These are phyloP conservation scores for Schizosaccharomyces osmophilus DNA, from an alignment of 805 yeast genomes.

Conservation along the genomic window DNA sequence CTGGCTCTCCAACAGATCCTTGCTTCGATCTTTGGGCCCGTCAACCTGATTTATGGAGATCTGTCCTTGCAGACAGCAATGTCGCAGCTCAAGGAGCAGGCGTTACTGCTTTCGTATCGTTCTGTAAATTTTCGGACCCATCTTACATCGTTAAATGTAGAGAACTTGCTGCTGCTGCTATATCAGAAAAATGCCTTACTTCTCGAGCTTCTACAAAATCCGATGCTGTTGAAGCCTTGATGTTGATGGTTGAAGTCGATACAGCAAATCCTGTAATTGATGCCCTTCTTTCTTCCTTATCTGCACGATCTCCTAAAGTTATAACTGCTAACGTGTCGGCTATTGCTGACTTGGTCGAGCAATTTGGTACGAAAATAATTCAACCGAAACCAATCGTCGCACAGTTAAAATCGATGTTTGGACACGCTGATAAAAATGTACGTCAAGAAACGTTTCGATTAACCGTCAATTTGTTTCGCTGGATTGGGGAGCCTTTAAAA, in stretches of 20 bases:
- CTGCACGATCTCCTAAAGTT: constrained; percentile 50
- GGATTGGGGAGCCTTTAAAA: constrained; percentile 45
- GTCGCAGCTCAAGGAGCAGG: constrained; percentile 85
- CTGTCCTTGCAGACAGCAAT: constrained; percentile 49
- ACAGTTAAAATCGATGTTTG: constrained; percentile 40
- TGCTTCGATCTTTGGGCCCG: constrained; percentile 27
- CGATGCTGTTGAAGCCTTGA: constrained; percentile 35
- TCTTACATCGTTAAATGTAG: constrained; percentile 18
- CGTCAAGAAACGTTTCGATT: constrained; percentile 52
- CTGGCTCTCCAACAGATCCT: constrained; percentile 31
- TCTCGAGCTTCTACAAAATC: constrained; percentile 54
- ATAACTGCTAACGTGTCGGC: constrained; percentile 43
- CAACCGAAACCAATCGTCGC: constrained; percentile 35
- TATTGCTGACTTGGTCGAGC: constrained; percentile 26
- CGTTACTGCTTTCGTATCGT: constrained; percentile 27
- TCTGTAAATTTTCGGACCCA: constrained; percentile 33
- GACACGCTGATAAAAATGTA: constrained; percentile 69
- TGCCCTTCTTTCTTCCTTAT: constrained; percentile 33
- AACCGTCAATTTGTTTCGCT: constrained; percentile 42
- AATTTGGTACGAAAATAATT: constrained; percentile 40
- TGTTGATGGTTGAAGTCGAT: constrained; percentile 36
- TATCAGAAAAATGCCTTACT: constrained; percentile 63
- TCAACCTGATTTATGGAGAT: constrained; percentile 31
- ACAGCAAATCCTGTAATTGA: constrained; percentile 44
- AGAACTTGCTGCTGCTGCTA: constrained; percentile 15